Percentiles rank a stretch among this genome's conserved stretches.
phyloP scores from a whole-genome alignment of 1,139 yeast genomes.

The Pichia sp. region DNA sequence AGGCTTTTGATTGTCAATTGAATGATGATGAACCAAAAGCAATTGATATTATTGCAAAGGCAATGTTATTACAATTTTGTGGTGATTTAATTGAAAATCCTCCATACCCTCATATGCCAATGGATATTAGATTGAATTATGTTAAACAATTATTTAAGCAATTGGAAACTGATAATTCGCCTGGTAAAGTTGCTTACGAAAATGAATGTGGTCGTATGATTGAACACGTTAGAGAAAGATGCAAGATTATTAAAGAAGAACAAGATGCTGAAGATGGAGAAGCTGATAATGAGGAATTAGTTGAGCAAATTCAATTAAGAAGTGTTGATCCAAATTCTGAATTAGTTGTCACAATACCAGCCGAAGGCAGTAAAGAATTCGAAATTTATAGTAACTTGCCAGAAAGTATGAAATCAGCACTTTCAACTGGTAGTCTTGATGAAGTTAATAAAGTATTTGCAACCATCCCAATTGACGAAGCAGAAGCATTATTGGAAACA shows the following conservation, averaged over 20 bases:
- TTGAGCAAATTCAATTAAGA: constrained; percentile 78
- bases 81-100: constrained; percentile 35
- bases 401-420: constrained; percentile 62
- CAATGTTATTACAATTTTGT: constrained; percentile 74
- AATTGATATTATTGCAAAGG: constrained; percentile 66
- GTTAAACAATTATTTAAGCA: constrained; percentile 65
- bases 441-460: constrained; percentile 81
- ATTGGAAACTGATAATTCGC: constrained; percentile 46
- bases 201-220: constrained; percentile 69
- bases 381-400: constrained; percentile 55
- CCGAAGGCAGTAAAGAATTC: constrained; percentile 45
- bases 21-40: constrained; percentile 49
- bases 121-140: constrained; percentile 39
- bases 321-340: constrained; percentile 81
- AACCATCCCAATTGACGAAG: constrained; percentile 66
- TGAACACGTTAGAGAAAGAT: constrained; percentile 67
- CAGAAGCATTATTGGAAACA: constrained; percentile 67
- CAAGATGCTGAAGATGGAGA: constrained; percentile 33
- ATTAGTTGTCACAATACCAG: constrained; percentile 67
- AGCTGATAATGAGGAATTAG: constrained; percentile 42
- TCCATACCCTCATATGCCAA: constrained; percentile 17
- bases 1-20: constrained; percentile 80
- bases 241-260: constrained; percentile 54
- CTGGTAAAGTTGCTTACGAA: constrained; percentile 59
- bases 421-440: constrained; percentile 65